Percentiles rank a stretch among this genome's conserved stretches.
Evolutionary conservation across 257 asterid species (phyloP).

Genomic region (Dorcoceras hygrometricum): DNA sequence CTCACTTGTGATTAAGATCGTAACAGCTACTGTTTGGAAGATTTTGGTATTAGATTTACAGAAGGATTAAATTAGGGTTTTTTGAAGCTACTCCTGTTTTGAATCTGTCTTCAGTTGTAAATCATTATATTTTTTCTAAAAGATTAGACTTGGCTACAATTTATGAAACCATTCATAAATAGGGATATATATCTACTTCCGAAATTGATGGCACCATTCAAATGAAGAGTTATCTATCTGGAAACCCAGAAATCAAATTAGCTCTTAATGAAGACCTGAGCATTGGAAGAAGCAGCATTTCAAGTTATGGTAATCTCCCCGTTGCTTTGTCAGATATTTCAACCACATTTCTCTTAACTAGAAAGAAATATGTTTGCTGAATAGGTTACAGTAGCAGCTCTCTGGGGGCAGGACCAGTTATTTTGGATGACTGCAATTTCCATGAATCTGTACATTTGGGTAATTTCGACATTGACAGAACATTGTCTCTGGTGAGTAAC

Average conservation of each 20-base stretch:
- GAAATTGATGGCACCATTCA: slow-evolving; percentile 99
- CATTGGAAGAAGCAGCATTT: slow-evolving; percentile 73
- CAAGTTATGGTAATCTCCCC: slow-evolving; percentile 59
- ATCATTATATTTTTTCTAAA: not conserved
- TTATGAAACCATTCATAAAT: slow-evolving; percentile 27
- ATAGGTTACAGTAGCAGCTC: slow-evolving; percentile 80
- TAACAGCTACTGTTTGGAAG: too few relatives aligned
- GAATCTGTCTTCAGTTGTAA: too few relatives aligned
- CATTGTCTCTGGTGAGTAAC: slow-evolving; percentile 73
- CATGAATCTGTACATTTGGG: slow-evolving; percentile 98
- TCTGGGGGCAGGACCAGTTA: slow-evolving; percentile 80
- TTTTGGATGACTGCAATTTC: slow-evolving; percentile 98
- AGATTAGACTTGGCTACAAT: slow-evolving; percentile 12
- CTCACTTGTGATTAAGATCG: too few relatives aligned
- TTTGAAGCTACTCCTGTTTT: too few relatives aligned
- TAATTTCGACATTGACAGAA: slow-evolving; percentile 89
- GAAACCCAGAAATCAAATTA: slow-evolving; percentile 95
- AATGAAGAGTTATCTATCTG: slow-evolving; percentile 98
- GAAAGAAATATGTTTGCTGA: slow-evolving; percentile 8
- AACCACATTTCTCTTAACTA: not conserved
- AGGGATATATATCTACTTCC: slow-evolving; percentile 92
- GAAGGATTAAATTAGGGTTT: too few relatives aligned
- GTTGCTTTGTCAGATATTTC: slow-evolving; percentile 18
- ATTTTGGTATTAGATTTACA: too few relatives aligned
- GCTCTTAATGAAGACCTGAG: slow-evolving; percentile 91